These are phyloP conservation scores for Fusarium mexicanum DNA, from an alignment of 2,329 filamentous ascomycete species.

Conservation along the genomic window DNA sequence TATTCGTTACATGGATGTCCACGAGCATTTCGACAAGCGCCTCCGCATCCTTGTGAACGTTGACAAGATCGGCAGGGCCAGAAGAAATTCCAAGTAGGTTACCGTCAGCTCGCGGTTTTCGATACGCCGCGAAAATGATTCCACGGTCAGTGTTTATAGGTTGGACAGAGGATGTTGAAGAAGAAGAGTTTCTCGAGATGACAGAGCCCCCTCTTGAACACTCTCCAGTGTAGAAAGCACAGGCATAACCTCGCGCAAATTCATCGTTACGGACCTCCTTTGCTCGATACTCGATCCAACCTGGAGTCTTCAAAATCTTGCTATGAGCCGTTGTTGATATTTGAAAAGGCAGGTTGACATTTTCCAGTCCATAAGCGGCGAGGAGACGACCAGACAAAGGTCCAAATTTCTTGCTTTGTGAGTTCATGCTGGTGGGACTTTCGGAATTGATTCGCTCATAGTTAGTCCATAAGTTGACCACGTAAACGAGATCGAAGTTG, in stretches of 20 bases:
- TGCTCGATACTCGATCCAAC: conserved; percentile 64
- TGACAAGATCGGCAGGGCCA: conserved; percentile 54
- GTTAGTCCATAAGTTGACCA: conserved; percentile 66
- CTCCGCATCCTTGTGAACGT: conserved; percentile 61
- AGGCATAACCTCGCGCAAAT: conserved; percentile 62
- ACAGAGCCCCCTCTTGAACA: conserved; percentile 44
- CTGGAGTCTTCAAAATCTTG: conserved; percentile 58
- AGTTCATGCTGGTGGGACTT: conserved; percentile 8
- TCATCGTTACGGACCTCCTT: conserved; percentile 54
- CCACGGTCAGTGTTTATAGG: conserved; percentile 55
- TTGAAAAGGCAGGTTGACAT: conserved; percentile 61
- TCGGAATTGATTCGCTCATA: conserved; percentile 14
- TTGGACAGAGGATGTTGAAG: conserved; percentile 36
- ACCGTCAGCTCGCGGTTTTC: conserved; percentile 55
- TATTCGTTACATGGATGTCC: conserved; percentile 57
- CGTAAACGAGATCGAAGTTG: conserved; percentile 67
- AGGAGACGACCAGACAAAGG: conserved; percentile 61
- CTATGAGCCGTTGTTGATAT: conserved; percentile 61
- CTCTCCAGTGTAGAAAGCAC: conserved; percentile 61
- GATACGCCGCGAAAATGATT: conserved; percentile 66
- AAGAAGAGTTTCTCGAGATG: conserved; percentile 40
- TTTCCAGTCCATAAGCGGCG: conserved; percentile 63
- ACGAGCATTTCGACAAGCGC: conserved; percentile 63
- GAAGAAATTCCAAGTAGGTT: conserved; percentile 49
- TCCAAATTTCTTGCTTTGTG: conserved; percentile 14